Conservation (phyloP, 1,284 basidiomycete species). For the Ustilago sp. region DNA sequence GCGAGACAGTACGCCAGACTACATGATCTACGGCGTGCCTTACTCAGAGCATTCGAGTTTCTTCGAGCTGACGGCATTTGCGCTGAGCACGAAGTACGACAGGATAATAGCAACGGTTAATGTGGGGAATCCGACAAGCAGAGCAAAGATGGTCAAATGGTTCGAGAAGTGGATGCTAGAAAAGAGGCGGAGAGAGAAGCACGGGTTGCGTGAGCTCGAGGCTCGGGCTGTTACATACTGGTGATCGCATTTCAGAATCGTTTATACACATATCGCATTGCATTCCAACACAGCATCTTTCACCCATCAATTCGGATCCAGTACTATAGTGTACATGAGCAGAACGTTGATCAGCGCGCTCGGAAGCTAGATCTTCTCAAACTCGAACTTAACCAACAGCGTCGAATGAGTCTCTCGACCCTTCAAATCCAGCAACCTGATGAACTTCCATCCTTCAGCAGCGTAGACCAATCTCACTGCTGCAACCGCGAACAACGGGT, state of each 20-base stretch:
- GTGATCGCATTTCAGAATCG: conserved; percentile 16
- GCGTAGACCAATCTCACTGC: conserved; percentile 44
- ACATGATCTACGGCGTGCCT: conserved; percentile 85
- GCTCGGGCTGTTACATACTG: conserved; percentile 48
- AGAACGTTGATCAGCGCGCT: background rate
- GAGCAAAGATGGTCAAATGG: conserved; percentile 65
- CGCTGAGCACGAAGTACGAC: conserved; percentile 81
- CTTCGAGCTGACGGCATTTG: conserved; percentile 80
- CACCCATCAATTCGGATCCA: background rate
- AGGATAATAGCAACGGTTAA: conserved; percentile 97
- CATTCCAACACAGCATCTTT: conserved; percentile 4
- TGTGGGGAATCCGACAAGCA: conserved; percentile 79
- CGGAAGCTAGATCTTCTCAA: conserved; percentile 23
- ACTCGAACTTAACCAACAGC: conserved; percentile 48
- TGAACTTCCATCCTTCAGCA: conserved; percentile 71
- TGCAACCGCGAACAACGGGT: conserved; percentile 60
- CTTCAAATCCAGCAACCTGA: conserved; percentile 74
- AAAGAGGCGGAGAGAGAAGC: conserved; percentile 42
- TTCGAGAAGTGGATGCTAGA: conserved; percentile 62
- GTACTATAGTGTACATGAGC: background rate
- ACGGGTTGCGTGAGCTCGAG: conserved; percentile 31
- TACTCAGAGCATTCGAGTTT: conserved; percentile 89
- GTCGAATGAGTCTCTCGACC: conserved; percentile 72
- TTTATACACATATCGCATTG: conserved; percentile 2
- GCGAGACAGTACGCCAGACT: conserved; percentile 77